Evolutionary conservation across 2,329 filamentous ascomycete genomes (phyloP), one percentile per base, ranked within the genome.

Genomic region (Scedosporium aurantiacum): DNA sequence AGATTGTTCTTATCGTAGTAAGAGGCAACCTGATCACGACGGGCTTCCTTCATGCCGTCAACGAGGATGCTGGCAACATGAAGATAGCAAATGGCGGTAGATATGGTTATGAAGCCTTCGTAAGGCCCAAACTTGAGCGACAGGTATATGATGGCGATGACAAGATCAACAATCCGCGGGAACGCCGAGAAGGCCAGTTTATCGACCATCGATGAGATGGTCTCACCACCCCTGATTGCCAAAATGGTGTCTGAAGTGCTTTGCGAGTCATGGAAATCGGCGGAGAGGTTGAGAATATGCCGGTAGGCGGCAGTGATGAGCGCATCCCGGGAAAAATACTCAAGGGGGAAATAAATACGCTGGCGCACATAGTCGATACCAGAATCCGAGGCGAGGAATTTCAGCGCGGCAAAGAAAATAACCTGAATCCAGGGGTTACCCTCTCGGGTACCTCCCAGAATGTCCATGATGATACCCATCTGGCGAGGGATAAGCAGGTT

Each of bases 401-500:
- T 78, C 32, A 84, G 73, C 6, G 69, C 68, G 10, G 80, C 79
- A 63, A 82, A 83, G 18, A 82, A 70, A 21, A 78, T 63, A 2
- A 84, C 79, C 25, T 82, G 78, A 3, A 76, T 64, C 82, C 82
- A 83, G 1, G 79, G 76, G 60, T 75, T 79, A 62, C 71, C 76
- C 52, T 76, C 72, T 50, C 79, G 77, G 41, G 68, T 71, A 7
- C 78, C 76, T 32, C 79, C 79, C 23, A 95, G 75, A 63, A 82
- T 82, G 67, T 94, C 84, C 65, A 90, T 86, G 64, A 96, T 85
- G 62, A 89, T 84, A 65, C 90, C 91, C 37, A 93, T 83, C 69
- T 94, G 89, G 21, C 88, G 82, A n/a, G 91, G 91, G 37, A 91
- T 84, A 50, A 95, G 75, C 14, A 96, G 77, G 66, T 91, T 90